Conservation (phyloP, 208 protist species). For the Trichomonas tenax region DNA sequence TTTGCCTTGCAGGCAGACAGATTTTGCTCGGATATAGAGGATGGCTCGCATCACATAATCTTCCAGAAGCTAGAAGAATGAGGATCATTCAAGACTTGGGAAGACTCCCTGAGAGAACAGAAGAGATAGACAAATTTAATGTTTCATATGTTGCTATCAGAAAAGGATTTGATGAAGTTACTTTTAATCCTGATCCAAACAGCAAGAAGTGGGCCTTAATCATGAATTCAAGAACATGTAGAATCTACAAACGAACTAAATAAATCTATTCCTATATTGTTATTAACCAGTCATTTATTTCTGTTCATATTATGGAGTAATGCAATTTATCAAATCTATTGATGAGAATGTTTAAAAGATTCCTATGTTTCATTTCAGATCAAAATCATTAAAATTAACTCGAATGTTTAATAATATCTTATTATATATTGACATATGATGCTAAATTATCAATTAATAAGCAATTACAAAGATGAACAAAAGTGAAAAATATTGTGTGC, state of each 20-base stretch:
- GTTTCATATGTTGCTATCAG: background rate
- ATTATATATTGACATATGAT: no score
- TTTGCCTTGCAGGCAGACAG: background rate
- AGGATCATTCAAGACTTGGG: background rate
- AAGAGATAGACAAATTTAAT: background rate
- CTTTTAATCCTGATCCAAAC: background rate
- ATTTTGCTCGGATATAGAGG: background rate
- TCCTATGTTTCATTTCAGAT: no score
- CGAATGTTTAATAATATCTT: no score
- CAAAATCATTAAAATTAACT: no score
- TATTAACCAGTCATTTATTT: no score
- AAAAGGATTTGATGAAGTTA: background rate
- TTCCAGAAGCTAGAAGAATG: background rate
- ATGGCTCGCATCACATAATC: background rate
- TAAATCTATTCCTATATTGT: no score
- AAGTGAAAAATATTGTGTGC: no score
- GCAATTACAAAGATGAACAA: no score
- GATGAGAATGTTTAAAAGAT: no score
- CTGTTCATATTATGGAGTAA: no score
- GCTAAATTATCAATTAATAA: no score
- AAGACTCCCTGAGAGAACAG: background rate
- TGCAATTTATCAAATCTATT: no score
- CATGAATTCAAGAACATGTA: background rate
- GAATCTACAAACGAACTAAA: background rate
- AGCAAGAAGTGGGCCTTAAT: background rate